Evolutionary conservation across 345 rosid genomes (phyloP), one percentile per base, ranked within the genome.

Genomic region (Durio zibethinus): DNA sequence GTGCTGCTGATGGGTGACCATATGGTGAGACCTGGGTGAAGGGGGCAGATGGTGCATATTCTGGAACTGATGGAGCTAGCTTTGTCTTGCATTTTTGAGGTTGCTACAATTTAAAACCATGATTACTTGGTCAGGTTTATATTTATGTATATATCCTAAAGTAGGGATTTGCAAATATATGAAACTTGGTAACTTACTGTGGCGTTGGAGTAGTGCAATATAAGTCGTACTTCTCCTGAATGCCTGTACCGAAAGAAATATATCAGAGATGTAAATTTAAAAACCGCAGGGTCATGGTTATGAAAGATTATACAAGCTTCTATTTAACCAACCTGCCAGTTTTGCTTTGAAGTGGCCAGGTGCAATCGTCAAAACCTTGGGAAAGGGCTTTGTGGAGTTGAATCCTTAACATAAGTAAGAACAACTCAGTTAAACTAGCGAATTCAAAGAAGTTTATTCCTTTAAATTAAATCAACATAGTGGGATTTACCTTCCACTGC

Each of bases 301-400:
- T 4, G 1, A 53, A 38, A 62, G 48, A 47, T 10, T 33, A n/a
- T n/a, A 36, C 10, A 35, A 29, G 53, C 20, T 40, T 48, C 18
- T 53, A 4, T 66, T 6, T 15, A 10, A 50, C 27, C 16, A 64
- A 86, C 89, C 87, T 84, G 83, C 88, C 87, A 31, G 31, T 45
- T 79, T 77, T 78, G 76, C 75, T 79, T 53, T 78, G 83, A 45
- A 86, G 70, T 12, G 87, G 75, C 89, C 91, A 86, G 31, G 78
- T 74, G 72, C 82, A 45, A 59, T 88, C 91, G 70, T 86, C 85
- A 52, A 21, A 86, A n/a, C 89, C 89, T 47, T 84, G 84, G 56
- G 89, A 76, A 67, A 84, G 89, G 56, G 16, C 85, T 78, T 84
- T 88, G 54, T 84, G 89, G 48, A 88, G 87, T 75, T 76, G 87